Conservation (phyloP, 768 basidiomycete species). For the Xerocomellus intermedius region DNA sequence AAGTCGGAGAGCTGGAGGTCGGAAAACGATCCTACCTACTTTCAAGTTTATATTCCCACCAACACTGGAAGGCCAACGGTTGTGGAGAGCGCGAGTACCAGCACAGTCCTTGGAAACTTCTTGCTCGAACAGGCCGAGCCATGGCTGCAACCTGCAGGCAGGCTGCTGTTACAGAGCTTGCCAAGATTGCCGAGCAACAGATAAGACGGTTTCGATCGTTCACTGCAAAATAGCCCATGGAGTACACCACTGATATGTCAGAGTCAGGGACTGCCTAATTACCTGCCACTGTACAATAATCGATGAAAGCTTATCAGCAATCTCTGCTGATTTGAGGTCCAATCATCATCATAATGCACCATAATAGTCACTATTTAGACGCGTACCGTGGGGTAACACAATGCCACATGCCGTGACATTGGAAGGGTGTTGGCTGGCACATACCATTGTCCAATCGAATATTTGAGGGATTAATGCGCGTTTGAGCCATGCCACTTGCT, state of each 20-base stretch:
- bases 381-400: not conserved
- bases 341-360: not conserved
- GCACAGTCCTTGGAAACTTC: not conserved
- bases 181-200: not conserved
- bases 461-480: not conserved
- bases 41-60: not conserved
- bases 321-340: not conserved
- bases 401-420: not conserved
- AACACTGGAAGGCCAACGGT: not conserved
- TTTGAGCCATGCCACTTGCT: constrained; percentile 9
- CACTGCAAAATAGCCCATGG: not conserved
- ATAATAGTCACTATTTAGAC: not conserved
- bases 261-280: too few relatives aligned
- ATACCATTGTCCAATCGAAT: not conserved
- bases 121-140: too few relatives aligned
- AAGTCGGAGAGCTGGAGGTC: not conserved
- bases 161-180: not conserved
- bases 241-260: not conserved
- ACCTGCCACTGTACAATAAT: not conserved
- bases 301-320: not conserved
- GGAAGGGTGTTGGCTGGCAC: constrained; percentile 1
- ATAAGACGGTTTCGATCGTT: too few relatives aligned
- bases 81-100: not conserved
- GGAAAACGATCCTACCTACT: not conserved
- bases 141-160: not conserved